Evolutionary conservation across 345 rosid species (phyloP).

Genomic region (Lenwebbia sp.): DNA sequence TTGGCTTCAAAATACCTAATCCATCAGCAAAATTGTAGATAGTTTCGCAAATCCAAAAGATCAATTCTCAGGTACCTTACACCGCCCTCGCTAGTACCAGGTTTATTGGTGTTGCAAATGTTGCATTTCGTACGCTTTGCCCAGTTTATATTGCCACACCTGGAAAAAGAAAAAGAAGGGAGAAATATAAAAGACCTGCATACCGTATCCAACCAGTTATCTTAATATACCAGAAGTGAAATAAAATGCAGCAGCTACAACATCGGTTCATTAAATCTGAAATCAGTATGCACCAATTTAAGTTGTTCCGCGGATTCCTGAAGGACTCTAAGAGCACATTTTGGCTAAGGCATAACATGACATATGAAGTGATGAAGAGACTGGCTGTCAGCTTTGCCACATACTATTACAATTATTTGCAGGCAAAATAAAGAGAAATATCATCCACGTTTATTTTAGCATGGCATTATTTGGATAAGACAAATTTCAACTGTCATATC

Average conservation of each 20-base stretch:
- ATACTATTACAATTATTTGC: not conserved
- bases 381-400: not conserved
- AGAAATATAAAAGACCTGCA: not conserved
- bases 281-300: not conserved
- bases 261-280: not conserved
- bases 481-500: not conserved
- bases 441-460: not conserved
- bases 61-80: slow-evolving; percentile 47
- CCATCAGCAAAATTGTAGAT: not conserved
- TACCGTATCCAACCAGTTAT: not conserved
- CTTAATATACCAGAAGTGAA: not conserved
- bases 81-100: slow-evolving; percentile 93
- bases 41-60: not conserved
- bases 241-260: not conserved
- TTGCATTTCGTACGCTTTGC: slow-evolving; percentile 94
- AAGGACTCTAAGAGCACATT: not conserved
- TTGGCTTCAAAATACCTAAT: not conserved
- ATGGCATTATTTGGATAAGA: not conserved
- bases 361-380: not conserved
- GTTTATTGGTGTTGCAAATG: slow-evolving; percentile 94
- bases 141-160: slow-evolving; percentile 99
- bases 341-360: not conserved
- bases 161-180: slow-evolving; percentile 12
- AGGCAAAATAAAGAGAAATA: not conserved
- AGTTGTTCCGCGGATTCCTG: not conserved